phyloP scores from a whole-genome alignment of 2,329 filamentous ascomycete species.

The Penicillium sp. region DNA sequence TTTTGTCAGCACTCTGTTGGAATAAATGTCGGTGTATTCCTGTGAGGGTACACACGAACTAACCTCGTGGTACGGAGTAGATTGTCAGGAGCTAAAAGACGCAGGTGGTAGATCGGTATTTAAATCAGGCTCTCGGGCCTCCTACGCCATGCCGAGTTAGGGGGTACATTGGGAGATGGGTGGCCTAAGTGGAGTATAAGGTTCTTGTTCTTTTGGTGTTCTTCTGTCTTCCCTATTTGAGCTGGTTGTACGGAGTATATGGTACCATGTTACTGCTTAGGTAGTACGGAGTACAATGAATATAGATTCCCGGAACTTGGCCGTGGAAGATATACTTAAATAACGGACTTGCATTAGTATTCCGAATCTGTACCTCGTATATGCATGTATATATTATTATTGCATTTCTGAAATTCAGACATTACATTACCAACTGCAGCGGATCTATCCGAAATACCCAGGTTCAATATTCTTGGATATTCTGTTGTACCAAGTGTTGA shows the following conservation, averaged over 20 bases:
- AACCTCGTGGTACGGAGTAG: neutral
- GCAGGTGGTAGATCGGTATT: constrained; percentile 18
- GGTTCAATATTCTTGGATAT: neutral
- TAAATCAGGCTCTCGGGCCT: constrained; percentile 15
- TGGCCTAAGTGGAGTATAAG: constrained; percentile 11
- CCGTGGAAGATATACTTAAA: neutral
- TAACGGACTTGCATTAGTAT: constrained; percentile 4
- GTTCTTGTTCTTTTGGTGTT: constrained; percentile 11
- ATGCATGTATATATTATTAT: neutral
- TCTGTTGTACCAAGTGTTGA: neutral
- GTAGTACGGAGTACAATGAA: neutral
- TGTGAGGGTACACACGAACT: neutral
- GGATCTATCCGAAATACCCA: constrained; percentile 11
- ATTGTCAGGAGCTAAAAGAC: constrained; percentile 7
- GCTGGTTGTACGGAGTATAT: neutral
- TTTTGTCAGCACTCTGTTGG: neutral
- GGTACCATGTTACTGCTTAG: neutral
- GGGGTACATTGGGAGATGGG: neutral
- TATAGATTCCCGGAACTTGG: neutral
- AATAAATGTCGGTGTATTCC: constrained; percentile 7
- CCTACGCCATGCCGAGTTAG: constrained; percentile 1
- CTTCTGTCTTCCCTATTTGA: constrained; percentile 7
- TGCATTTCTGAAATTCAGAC: neutral
- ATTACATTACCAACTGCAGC: constrained; percentile 4
- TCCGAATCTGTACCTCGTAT: neutral